These are phyloP conservation scores for Paramarasmius palmivorus DNA, from an alignment of 1,284 basidiomycete genomes.

Conservation along the genomic window DNA sequence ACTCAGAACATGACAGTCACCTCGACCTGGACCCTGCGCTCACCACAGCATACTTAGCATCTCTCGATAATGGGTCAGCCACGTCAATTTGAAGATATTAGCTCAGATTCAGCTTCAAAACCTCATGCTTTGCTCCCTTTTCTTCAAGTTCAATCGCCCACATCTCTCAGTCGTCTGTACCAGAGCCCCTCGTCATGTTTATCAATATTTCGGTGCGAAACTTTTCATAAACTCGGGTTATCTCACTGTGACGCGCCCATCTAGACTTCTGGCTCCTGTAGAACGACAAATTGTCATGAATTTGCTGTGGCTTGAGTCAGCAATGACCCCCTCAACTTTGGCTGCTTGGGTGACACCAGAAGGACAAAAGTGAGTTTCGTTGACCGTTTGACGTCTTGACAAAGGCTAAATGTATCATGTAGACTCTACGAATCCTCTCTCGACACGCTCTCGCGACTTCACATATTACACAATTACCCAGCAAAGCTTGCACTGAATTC, in stretches of 20 bases:
- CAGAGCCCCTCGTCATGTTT: conserved; percentile 90
- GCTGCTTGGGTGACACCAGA: conserved; percentile 82
- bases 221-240: background rate
- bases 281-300: conserved; percentile 93
- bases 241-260: conserved; percentile 18
- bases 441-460: conserved; percentile 64
- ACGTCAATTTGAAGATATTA: background rate
- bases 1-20: background rate
- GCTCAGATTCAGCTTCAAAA: conserved; percentile 19
- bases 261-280: conserved; percentile 81
- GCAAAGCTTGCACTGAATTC: conserved; percentile 70
- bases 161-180: conserved; percentile 83
- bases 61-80: conserved; percentile 14
- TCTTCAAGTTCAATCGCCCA: conserved; percentile 84
- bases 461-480: conserved; percentile 69
- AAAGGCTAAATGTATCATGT: conserved; percentile 17
- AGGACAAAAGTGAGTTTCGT: conserved; percentile 59
- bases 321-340: conserved; percentile 72
- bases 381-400: conserved; percentile 19
- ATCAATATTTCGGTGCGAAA: conserved; percentile 83
- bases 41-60: background rate
- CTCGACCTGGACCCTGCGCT: background rate
- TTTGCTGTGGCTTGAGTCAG: conserved; percentile 86
- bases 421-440: conserved; percentile 78
- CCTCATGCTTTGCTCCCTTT: conserved; percentile 77